Evolutionary conservation across 768 basidiomycete genomes (phyloP).

Genomic region (Termitomyces sp.): DNA sequence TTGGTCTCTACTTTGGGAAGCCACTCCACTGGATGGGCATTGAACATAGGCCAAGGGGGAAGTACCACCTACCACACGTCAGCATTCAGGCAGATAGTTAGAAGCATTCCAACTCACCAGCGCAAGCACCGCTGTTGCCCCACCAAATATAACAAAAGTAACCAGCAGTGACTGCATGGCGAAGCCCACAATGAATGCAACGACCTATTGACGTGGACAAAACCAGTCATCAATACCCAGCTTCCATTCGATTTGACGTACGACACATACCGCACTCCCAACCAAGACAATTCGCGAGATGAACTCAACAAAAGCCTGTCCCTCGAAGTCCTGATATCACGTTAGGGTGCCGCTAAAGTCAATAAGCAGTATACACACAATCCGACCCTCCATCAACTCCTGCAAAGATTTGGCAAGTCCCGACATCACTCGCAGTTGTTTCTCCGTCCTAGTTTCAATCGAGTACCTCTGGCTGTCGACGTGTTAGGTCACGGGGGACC

Average conservation of each 20-base stretch:
- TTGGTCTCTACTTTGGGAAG: conserved; percentile 26
- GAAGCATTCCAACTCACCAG: conserved; percentile 29
- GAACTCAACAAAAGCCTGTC: conserved; percentile 48
- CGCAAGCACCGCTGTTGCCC: conserved; percentile 29
- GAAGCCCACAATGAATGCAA: conserved; percentile 55
- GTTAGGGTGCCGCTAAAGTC: background rate
- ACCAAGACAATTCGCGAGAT: conserved; percentile 39
- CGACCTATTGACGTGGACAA: conserved; percentile 28
- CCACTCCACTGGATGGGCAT: conserved; percentile 58
- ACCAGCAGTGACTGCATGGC: conserved; percentile 46
- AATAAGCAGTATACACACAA: conserved; percentile 23
- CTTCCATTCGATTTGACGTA: background rate
- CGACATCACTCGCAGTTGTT: background rate
- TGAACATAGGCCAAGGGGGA: conserved; percentile 69
- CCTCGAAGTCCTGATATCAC: conserved; percentile 49
- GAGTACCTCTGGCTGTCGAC: background rate
- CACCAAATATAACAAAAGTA: conserved; percentile 46
- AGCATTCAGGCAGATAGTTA: background rate
- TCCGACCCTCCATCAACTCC: conserved; percentile 34
- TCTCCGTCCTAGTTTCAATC: background rate
- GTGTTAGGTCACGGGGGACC: background rate
- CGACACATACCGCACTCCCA: conserved; percentile 36
- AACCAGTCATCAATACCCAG: too few species aligned
- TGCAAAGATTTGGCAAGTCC: conserved; percentile 15
- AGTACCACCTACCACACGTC: conserved; percentile 40